Evolutionary conservation across 2,329 filamentous ascomycete genomes (phyloP), one percentile per base, ranked within the genome.

Genomic region (Claviceps humidiphila): DNA sequence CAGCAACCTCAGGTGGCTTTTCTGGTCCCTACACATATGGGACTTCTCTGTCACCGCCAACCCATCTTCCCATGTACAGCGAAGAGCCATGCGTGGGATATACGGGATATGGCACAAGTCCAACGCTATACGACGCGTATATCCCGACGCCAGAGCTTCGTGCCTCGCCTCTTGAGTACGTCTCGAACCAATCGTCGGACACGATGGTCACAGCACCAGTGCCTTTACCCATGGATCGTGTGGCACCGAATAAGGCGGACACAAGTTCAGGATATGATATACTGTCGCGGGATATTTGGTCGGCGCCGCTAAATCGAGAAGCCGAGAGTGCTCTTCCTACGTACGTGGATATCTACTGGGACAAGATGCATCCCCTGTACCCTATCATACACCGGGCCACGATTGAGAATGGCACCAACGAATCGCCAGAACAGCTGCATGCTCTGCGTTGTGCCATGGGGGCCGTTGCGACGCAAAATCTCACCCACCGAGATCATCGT

Each of bases 281-380:
- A 57, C 62, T 51, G 38, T 49, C 56, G 51, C 56, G 58, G 30
- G 57, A 60, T 41, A 43, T 61, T 30, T 57, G 59, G 52, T 57
- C 64, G 9, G 55, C 67, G 51, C 63, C 67, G 50, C 60, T 75
- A 57, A 66, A 68, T 55, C 62, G 64, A 37, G 66, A 66, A 47
- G 64, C 68, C 45, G 68, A 67, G 54, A 70, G 67, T 49, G 68
- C 69, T 42, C 70, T 78, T 46, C 74, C 77, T 43, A 60, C 61
- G 43, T 79, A 79, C 56, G 65, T 80, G 54, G 67, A 74, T 24
- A 64, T 74, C 39, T 80, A 78, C 63, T 80, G 77, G 77, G 67
- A 72, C 49, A 70, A 69, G 54, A 72, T 77, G 48, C 68, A 77
- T 57, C 65, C 67, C 22, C 56, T 68, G 52, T 73, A 72, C 57